Evolutionary conservation across 441 rosid genomes (phyloP), one percentile per base, ranked within the genome.

Genomic region (Breynia disticha): DNA sequence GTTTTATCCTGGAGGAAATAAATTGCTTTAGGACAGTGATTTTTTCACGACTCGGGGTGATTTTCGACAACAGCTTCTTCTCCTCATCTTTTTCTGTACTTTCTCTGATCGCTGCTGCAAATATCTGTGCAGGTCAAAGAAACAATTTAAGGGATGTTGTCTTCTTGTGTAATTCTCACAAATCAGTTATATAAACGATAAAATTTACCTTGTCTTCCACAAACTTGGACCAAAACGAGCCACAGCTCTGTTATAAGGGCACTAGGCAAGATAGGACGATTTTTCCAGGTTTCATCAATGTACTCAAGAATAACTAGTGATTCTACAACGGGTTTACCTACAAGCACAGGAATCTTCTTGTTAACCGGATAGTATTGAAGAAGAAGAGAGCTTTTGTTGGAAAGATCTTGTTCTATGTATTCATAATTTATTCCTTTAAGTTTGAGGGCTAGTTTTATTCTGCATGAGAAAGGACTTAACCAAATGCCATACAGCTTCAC

Each of bases 221-320:
- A 15, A 41, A 41, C 44, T 41, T 54, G 12, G 37, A 53, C 65
- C 60, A 48, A 13, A 54, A 18, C 60, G 50, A 54, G 48, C 59
- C 2, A 8, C 11, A 35, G 59, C 65, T 42, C 32, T 54, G 19
- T 54, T 16, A 16, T 46, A 61, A 46, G 66, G 55, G 1, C 59
- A 35, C 24, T 41, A 14, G 48, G 59, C 14, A 48, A 18, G 54
- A 62, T 16, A 28, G 12, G 52, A 19, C 55, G 20, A 19, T 54
- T 16, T 16, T 44, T 11, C 61, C 67, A 56, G 5, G 32, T 56
- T 15, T 50, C 61, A 19, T 79, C 67, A 15, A 75, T 60, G 60
- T 74, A 77, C 12, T 79, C 78, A 11, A 79, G 74, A 5, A 76
- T 72, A 24, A 74, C 55, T 2, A 44, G 75, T 0, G 79, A 76